Base-by-base conservation (phyloP, 768 basidiomycete genomes). In the Myochromella boudieri region DNA sequence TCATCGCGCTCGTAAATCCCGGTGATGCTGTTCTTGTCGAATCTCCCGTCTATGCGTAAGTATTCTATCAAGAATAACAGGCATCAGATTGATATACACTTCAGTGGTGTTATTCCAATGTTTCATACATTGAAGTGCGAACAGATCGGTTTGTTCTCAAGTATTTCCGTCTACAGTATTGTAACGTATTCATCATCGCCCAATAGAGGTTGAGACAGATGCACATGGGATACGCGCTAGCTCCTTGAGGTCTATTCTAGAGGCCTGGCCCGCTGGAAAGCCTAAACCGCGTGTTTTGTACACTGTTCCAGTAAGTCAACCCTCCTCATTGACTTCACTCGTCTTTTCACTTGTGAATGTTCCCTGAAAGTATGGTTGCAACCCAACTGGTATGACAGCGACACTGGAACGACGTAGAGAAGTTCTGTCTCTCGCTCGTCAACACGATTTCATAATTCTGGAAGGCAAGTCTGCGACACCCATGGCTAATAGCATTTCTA, bases 11-110 rank as follows among this genome's bases (percentile, higher is more conserved):
- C 27, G 62, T 91, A 4, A 83, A 91, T 58, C 81, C 78, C 1
- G 91, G 89, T 14, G 92, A 95, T 61, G 61, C 82, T 6, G 68
- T 93, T n/a, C 69, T 95, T 22, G 75, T 94, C 14, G 92, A 95
- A 60, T 77, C 84, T 3, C 89, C 88, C 1, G 82, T 80, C 37
- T 91, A 91, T 57, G 76, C 81, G 81, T 84, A 54, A 52, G 78
- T 64, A 33, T 33, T 15, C 15, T n/a, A 1, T 38, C 14, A 14
- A 31, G 3, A 45, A 17, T 10, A 24, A 51, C 44, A 36, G 39
- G 44, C 41, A 21, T 50, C 43, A 42, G 54, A 22, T 36, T 48
- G 17, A 22, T 27, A 17, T 39, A 7, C 4, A 21, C 26, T 31
- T 25, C 21, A 86, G 84, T 25, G 84, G 85, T 12, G 75, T 83